Evolutionary conservation across 306 rosid genomes (phyloP).

Genomic region (Pueraria montana): DNA sequence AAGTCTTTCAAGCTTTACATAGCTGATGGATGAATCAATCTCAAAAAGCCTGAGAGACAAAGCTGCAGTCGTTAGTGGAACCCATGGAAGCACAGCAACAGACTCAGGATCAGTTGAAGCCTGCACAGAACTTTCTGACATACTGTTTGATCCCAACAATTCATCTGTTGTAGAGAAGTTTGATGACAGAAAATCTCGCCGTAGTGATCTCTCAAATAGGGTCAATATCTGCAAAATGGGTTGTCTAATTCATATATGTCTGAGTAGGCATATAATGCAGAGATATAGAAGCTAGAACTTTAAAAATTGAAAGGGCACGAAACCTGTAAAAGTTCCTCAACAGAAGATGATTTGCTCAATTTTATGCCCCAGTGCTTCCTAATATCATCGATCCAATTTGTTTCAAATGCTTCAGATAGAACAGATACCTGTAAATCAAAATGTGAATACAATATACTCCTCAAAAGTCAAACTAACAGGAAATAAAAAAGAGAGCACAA

Average conservation of each 20-base stretch:
- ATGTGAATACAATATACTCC: constrained; percentile 28
- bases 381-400: constrained; percentile 74
- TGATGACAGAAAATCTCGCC: constrained; percentile 78
- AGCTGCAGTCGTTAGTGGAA: constrained; percentile 90
- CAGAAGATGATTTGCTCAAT: constrained; percentile 71
- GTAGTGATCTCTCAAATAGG: constrained; percentile 72
- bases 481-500: constrained; percentile 7
- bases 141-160: constrained; percentile 65
- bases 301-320: constrained; percentile 28
- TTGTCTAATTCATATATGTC: constrained; percentile 41
- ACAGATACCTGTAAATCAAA: constrained; percentile 73
- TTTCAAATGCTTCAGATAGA: constrained; percentile 82
- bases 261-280: neutral
- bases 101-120: constrained; percentile 61
- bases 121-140: constrained; percentile 50
- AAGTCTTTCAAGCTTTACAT: constrained; percentile 62
- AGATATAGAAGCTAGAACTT: constrained; percentile 27
- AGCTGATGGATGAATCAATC: constrained; percentile 78
- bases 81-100: constrained; percentile 85
- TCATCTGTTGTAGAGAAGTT: constrained; percentile 77
- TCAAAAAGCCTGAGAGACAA: constrained; percentile 86
- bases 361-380: constrained; percentile 82
- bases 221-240: constrained; percentile 72
- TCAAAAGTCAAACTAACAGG: constrained; percentile 23
- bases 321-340: constrained; percentile 89